These are phyloP conservation scores for Yarrowia sp. DNA, from an alignment of 805 yeast genomes.

Conservation along the genomic window DNA sequence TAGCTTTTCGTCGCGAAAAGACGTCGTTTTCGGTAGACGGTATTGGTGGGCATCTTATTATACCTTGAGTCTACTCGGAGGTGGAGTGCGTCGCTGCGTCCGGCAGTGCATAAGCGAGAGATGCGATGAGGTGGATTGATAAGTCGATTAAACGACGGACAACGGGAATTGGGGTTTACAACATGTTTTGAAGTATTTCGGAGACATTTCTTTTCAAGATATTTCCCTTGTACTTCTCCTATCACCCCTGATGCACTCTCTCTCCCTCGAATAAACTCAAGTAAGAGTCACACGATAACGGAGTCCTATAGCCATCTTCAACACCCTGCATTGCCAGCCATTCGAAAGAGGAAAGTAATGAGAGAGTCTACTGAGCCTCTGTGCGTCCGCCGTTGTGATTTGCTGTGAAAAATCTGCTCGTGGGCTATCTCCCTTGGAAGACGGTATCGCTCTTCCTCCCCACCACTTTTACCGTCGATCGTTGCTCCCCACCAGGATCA, in stretches of 20 bases:
- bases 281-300: not conserved
- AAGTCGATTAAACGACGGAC: too few species aligned
- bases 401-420: not conserved
- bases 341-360: not conserved
- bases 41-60: constrained; percentile 13
- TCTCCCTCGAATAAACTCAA: not conserved
- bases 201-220: too few species aligned
- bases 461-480: constrained; percentile 15
- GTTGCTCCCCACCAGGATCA: constrained; percentile 2
- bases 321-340: too few species aligned
- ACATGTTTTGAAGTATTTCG: too few species aligned
- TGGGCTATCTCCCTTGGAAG: not conserved
- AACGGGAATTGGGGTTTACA: too few species aligned
- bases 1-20: not conserved
- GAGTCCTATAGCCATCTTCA: not conserved
- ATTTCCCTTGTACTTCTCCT: too few species aligned
- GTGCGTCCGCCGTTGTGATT: not conserved
- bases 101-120: not conserved
- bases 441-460: not conserved
- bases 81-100: constrained; percentile 21
- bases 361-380: not conserved
- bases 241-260: too few species aligned
- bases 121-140: not conserved
- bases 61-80: not conserved
- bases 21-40: constrained; percentile 2